Conservation (phyloP, 129 eudicot genomes). For the Oenanthe sinensis region DNA sequence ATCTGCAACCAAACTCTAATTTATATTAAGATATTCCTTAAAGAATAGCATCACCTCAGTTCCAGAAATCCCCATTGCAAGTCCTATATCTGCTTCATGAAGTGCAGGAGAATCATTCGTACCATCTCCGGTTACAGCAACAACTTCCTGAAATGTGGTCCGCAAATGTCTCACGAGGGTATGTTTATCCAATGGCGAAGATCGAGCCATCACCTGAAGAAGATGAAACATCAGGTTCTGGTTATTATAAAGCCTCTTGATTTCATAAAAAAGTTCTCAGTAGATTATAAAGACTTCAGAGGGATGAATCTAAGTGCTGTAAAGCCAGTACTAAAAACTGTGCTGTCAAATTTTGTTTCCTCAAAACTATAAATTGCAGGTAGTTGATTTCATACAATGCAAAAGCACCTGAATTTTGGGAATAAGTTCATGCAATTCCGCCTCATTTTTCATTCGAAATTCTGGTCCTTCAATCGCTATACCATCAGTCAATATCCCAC, state of each 20-base stretch:
- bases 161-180: constrained; percentile 73
- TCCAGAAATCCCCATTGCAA: constrained; percentile 97
- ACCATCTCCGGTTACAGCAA: constrained; percentile 98
- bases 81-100: constrained; percentile 98
- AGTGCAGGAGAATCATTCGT: constrained; percentile 99
- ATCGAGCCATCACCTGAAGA: constrained; percentile 86
- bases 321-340: background rate
- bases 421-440: constrained; percentile 64
- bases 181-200: constrained; percentile 96
- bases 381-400: constrained; percentile 2
- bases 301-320: background rate
- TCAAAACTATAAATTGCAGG: constrained; percentile 4
- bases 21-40: background rate
- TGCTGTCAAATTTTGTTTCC: background rate
- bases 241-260: background rate
- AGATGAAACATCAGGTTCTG: background rate
- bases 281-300: background rate
- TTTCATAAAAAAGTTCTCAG: background rate
- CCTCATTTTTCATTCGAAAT: constrained; percentile 57
- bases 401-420: constrained; percentile 75
- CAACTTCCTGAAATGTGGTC: constrained; percentile 77
- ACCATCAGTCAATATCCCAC: constrained; percentile 87
- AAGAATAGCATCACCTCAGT: constrained; percentile 53
- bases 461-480: constrained; percentile 95
- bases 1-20: background rate